Evolutionary conservation across 169 alveolate species (phyloP), one percentile per base, ranked within the genome.

Genomic region (Sarcocystis neurona): DNA sequence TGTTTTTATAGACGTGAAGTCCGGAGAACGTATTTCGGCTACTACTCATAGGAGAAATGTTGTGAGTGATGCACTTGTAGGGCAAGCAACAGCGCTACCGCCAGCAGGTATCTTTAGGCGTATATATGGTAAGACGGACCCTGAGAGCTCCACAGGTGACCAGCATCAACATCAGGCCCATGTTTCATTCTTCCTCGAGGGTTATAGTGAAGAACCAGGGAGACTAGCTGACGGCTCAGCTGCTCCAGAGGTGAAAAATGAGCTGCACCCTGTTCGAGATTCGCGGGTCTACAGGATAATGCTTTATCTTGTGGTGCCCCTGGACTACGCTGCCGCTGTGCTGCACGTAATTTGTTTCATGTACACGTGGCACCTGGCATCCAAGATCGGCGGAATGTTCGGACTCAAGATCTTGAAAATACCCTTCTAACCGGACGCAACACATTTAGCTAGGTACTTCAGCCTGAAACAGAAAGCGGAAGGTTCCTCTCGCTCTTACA

Each of bases 391-490:
- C 66, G 30, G 53, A 39, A 72, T 79, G 47, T 79, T 79, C 41
- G 87, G 87, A 20, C 58, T 79, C 20, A 47, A 48, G 18, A 79
- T 79, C 77, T 75, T 75, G 43, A 79, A 47, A 48, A 47, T 79
- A 0, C 87, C 87, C 50, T 79, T 79, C 72, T 79, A 53, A 79
- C 6, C 15, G 60, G 60, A n/a, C n/a, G n/a, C n/a, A n/a, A n/a
- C n/a, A n/a, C n/a, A n/a, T n/a, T n/a, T n/a, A n/a, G n/a, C n/a
- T n/a, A n/a, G n/a, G n/a, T n/a, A n/a, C n/a, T n/a, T n/a, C n/a
- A n/a, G n/a, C n/a, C n/a, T n/a, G n/a, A n/a, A n/a, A n/a, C n/a
- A n/a, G n/a, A n/a, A n/a, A n/a, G n/a, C n/a, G n/a, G n/a, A n/a
- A n/a, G n/a, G n/a, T n/a, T n/a, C n/a, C n/a, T n/a, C n/a, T n/a